A percentile compares a stretch with the other conserved stretches of the same genome.
phyloP scores from a whole-genome alignment of 768 basidiomycete species.

The Leucosporidium scottii region DNA sequence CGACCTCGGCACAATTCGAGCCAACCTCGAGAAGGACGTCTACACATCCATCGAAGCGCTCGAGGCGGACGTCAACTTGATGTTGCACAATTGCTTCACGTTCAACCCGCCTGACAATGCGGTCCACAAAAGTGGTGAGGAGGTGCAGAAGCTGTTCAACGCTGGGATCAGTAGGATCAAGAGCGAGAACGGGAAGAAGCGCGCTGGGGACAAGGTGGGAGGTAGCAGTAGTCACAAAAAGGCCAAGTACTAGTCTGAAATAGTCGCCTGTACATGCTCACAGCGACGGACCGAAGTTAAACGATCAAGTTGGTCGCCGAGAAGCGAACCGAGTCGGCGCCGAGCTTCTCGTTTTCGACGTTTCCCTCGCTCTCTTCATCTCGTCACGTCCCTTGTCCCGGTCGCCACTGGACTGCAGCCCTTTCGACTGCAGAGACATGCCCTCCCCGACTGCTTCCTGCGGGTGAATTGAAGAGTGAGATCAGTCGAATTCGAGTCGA shows the following conservation, averaged over 20 bases:
- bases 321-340: too few species aligned
- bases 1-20: slow-evolving; percentile 72
- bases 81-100: slow-evolving; percentile 77
- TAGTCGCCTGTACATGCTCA: background rate
- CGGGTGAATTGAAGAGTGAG: too few species aligned
- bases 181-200: background rate
- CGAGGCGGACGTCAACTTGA: slow-evolving; percentile 76
- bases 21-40: slow-evolving; percentile 71
- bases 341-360: too few species aligned
- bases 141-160: slow-evolving; percentile 21
- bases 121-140: slow-evolving; percentile 16
- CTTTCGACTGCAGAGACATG: too few species aligned
- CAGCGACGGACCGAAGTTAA: too few species aligned
- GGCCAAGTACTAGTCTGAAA: background rate
- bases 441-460: too few species aligned
- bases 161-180: slow-evolving; percentile 19
- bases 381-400: too few species aligned
- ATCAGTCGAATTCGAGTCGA: too few species aligned
- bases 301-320: too few species aligned
- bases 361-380: too few species aligned
- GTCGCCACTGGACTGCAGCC: too few species aligned
- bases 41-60: slow-evolving; percentile 71
- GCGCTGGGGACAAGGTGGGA: background rate
- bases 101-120: slow-evolving; percentile 61
- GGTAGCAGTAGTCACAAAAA: background rate